A percentile compares a stretch with the other conserved stretches of the same genome.
Conservation (phyloP, 1,284 basidiomycete species). For the Termitomyces sp. region DNA sequence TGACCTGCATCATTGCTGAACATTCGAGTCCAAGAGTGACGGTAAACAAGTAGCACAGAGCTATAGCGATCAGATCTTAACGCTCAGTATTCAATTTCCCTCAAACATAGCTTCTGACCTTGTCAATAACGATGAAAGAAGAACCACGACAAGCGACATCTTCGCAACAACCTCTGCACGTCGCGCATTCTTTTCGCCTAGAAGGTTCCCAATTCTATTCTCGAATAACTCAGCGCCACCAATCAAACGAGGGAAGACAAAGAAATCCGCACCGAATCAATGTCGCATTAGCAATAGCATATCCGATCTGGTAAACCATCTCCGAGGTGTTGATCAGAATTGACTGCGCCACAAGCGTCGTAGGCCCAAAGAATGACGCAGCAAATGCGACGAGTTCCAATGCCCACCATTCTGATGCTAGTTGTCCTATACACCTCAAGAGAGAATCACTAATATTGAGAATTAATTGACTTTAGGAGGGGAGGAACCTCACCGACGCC, state of each 20-base stretch:
- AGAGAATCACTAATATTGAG: not conserved
- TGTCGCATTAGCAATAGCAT: constrained; percentile 73
- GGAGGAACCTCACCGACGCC: constrained; percentile 51
- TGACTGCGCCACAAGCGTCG: constrained; percentile 65
- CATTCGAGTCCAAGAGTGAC: constrained; percentile 71
- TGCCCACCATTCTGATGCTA: constrained; percentile 85
- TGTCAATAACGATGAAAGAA: constrained; percentile 40
- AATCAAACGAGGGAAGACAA: too few relatives aligned
- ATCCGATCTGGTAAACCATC: constrained; percentile 81
- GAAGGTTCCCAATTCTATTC: constrained; percentile 71
- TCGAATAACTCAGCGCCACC: not conserved
- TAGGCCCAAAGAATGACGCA: constrained; percentile 56
- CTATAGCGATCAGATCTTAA: constrained; percentile 31
- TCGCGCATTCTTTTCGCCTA: constrained; percentile 65
- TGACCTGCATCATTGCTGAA: constrained; percentile 79
- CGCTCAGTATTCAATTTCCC: too few relatives aligned
- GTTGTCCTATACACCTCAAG: constrained; percentile 24
- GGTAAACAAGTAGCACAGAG: constrained; percentile 65
- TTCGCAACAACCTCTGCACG: constrained; percentile 66
- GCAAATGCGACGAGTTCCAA: constrained; percentile 71
- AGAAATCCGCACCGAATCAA: constrained; percentile 60
- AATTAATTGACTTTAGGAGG: not conserved
- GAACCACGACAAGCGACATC: constrained; percentile 56
- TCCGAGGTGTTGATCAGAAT: constrained; percentile 70
- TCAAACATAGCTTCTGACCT: not conserved